These are phyloP conservation scores for Malus hybrid DNA, from an alignment of 331 rosid species.

Conservation along the genomic window DNA sequence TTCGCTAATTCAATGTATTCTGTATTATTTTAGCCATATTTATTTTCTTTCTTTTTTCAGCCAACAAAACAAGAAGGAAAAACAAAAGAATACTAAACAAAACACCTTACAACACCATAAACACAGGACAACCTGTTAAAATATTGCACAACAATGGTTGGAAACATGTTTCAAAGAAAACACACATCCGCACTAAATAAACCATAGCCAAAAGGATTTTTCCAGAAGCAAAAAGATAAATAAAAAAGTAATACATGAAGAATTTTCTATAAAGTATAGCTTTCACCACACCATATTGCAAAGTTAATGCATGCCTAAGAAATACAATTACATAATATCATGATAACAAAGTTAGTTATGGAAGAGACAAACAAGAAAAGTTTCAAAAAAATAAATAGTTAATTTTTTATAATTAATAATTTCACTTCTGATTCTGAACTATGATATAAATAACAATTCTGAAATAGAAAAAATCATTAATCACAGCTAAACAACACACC, in stretches of 20 bases:
- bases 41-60: background rate
- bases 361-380: background rate
- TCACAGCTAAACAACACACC: conserved; percentile 42
- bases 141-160: background rate
- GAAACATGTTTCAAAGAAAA: background rate
- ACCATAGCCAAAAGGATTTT: background rate
- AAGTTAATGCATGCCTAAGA: background rate
- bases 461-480: conserved; percentile 10
- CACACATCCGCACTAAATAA: background rate
- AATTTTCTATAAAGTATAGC: background rate
- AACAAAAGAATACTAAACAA: background rate
- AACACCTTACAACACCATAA: background rate
- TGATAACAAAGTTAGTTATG: background rate
- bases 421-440: background rate
- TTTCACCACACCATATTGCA: background rate
- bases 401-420: background rate
- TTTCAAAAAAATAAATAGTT: background rate
- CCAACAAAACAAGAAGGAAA: background rate
- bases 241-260: background rate
- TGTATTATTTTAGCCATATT: background rate
- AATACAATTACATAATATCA: background rate
- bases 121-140: background rate
- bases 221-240: background rate
- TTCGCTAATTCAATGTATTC: background rate
- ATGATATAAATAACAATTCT: conserved; percentile 11